Conservation (phyloP, 1,139 yeast species). For the Suhomyces guaymorum region DNA sequence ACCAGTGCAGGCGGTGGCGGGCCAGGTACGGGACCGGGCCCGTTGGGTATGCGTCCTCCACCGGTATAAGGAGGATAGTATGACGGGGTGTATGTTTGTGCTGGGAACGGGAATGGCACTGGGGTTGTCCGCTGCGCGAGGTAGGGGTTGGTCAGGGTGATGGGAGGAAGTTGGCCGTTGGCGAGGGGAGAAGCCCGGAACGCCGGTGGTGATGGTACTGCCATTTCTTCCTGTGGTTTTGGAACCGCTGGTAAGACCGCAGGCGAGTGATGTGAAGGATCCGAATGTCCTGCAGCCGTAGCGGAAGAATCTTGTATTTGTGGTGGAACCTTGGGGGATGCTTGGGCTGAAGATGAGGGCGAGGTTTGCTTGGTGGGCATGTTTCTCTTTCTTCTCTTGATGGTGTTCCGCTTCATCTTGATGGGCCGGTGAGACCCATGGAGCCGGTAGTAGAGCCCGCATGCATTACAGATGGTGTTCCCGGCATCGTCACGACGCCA, state of each 20-base stretch:
- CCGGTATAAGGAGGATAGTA: conserved; percentile 42
- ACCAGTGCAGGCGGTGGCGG: conserved; percentile 35
- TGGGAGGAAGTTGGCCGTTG: conserved; percentile 7
- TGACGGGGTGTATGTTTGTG: conserved; percentile 15
- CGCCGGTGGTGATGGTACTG: background rate
- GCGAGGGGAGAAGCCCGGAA: conserved; percentile 4
- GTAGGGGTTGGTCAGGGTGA: conserved; percentile 6
- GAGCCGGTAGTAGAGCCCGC: conserved; percentile 76
- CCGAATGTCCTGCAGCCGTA: no score
- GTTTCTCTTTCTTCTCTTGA: conserved; percentile 70
- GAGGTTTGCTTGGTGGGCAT: conserved; percentile 12
- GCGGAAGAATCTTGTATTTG: conserved; percentile 1
- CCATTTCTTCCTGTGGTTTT: background rate
- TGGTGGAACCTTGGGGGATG: conserved; percentile 3
- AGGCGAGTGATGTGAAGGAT: no score
- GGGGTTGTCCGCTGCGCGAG: conserved; percentile 7
- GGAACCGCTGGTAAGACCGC: no score
- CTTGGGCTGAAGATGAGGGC: conserved; percentile 1
- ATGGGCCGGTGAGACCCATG: conserved; percentile 82
- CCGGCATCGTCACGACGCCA: conserved; percentile 87
- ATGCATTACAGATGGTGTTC: conserved; percentile 83
- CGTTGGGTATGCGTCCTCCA: conserved; percentile 44
- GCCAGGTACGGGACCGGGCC: conserved; percentile 50
- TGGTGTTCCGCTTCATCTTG: conserved; percentile 68
- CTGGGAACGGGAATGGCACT: conserved; percentile 7